Conservation (phyloP, 2,329 filamentous ascomycete genomes). For the Penicillium oxalicum region DNA sequence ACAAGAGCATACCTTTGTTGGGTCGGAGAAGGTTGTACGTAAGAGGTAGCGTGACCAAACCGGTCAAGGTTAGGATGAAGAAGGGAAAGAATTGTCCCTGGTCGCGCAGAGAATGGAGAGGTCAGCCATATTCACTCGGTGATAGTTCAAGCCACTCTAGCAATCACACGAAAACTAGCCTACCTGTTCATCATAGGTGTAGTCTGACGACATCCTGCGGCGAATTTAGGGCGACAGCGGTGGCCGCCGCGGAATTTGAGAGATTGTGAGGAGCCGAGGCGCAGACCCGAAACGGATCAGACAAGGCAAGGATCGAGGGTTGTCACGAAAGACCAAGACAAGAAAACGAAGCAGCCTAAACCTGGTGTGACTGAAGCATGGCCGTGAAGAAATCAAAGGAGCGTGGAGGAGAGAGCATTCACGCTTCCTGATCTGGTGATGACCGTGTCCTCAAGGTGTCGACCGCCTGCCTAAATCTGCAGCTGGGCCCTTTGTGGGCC, state of each 20-base stretch:
- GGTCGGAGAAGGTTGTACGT: conserved; percentile 83
- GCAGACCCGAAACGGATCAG: conserved; percentile 8
- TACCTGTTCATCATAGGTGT: conserved; percentile 95
- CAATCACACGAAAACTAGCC: conserved; percentile 9
- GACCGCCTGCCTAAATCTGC: conserved; percentile 25
- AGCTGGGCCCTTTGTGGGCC: conserved; percentile 2
- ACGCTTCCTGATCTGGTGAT: conserved; percentile 31
- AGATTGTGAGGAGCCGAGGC: conserved; percentile 22
- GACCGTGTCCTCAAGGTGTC: conserved; percentile 34
- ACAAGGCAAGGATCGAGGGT: neutral
- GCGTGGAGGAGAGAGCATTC: conserved; percentile 17
- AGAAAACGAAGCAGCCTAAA: conserved; percentile 1
- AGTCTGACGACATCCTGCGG: conserved; percentile 71
- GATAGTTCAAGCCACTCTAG: neutral
- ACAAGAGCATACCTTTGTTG: conserved; percentile 54
- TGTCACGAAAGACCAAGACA: neutral
- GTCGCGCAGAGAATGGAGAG: neutral
- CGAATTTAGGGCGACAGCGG: conserved; percentile 28
- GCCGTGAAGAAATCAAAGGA: conserved; percentile 18
- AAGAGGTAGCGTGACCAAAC: conserved; percentile 80
- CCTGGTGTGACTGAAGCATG: conserved; percentile 10
- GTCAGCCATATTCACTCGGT: neutral
- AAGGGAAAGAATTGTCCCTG: conserved; percentile 97
- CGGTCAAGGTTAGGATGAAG: conserved; percentile 88
- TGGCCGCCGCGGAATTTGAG: conserved; percentile 27